These are phyloP conservation scores for Mallotus nudiflorus DNA, from an alignment of 345 rosid species.

Conservation along the genomic window DNA sequence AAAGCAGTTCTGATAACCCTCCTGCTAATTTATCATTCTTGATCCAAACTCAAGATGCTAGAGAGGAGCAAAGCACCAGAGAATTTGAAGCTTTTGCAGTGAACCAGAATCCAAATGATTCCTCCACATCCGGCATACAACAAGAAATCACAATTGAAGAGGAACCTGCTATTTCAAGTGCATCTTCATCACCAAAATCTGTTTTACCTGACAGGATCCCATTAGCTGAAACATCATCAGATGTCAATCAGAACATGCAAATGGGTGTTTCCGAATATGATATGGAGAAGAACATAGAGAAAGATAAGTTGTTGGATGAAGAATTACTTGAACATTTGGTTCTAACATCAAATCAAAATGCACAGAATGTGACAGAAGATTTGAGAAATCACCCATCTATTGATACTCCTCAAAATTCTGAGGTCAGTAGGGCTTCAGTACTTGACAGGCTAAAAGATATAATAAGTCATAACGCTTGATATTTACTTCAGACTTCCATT, in stretches of 20 bases:
- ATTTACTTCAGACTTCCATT: no score
- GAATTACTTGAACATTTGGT: constrained; percentile 12
- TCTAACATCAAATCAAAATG: constrained; percentile 23
- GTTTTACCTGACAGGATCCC: constrained; percentile 36
- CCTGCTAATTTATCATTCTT: no score
- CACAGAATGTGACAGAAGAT: constrained; percentile 17
- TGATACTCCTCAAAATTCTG: constrained; percentile 3
- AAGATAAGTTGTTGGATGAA: constrained; percentile 23
- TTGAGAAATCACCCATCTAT: constrained; percentile 14
- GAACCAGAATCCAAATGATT: constrained; percentile 19
- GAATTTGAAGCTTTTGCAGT: constrained; percentile 34
- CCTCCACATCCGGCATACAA: constrained; percentile 16
- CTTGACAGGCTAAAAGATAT: neutral
- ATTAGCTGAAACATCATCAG: constrained; percentile 17
- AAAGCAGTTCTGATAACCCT: neutral
- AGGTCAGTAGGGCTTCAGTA: constrained; percentile 30
- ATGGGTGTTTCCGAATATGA: constrained; percentile 15
- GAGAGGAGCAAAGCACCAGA: constrained; percentile 20
- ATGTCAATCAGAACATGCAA: constrained; percentile 28
- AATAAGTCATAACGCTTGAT: neutral
- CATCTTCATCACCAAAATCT: constrained; percentile 49
- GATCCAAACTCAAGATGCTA: neutral
- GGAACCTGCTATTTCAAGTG: constrained; percentile 25
- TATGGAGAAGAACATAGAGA: constrained; percentile 19
- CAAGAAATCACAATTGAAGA: constrained; percentile 24